Base-by-base conservation (phyloP, 2,329 filamentous ascomycete species). In the Epichloe hybrida region DNA sequence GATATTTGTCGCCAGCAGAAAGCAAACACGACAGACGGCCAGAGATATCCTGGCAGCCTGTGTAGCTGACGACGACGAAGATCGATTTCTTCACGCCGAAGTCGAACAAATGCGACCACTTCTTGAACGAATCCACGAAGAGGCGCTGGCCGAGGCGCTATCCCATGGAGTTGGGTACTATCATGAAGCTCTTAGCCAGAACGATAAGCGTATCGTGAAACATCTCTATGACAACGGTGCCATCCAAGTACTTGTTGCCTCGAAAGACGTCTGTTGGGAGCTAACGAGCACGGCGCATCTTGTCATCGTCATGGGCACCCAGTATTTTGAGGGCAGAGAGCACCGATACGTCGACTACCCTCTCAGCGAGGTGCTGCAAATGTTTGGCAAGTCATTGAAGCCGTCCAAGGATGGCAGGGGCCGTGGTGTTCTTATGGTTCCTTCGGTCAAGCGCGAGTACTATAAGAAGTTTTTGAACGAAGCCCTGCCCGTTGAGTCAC, bases 401-500 rank as follows among this genome's bases (percentile, higher is more conserved):
- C 81, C 88, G 2, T 79, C 84, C 3, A 77, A 83, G 62, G 89
- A 95, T 60, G 88, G 86, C 52, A 79, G 84, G 52, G 85, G 86
- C 44, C 88, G 87, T 54, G 94, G 91, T 58, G 88, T 98, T n/a
- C 75, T 98, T 43, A 97, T 98, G 93, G 81, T 96, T 11, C 89
- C 91, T 3, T 83, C 86, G 17, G 88, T 94, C 46, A 96, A 95
- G 75, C 83, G 93, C 38, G 90, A 96, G 55, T 98, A 95, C 69
- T 98, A 97, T 77, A 94, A 93, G 71, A 98, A 98, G 69, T 98
- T 98, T 73, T 71, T 98, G 57, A 91, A 93, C 59, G 94, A 98
- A 66, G 93, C 93, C 20, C 74, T 98, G 41, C 93, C 93, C 0
- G 88, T 98, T 23, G 93, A 98, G 70, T 95, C 88, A 56, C 89